Percentiles rank a stretch among this genome's conserved stretches.
Conservation (phyloP, 306 rosid species). For the Rosa multiflora region DNA sequence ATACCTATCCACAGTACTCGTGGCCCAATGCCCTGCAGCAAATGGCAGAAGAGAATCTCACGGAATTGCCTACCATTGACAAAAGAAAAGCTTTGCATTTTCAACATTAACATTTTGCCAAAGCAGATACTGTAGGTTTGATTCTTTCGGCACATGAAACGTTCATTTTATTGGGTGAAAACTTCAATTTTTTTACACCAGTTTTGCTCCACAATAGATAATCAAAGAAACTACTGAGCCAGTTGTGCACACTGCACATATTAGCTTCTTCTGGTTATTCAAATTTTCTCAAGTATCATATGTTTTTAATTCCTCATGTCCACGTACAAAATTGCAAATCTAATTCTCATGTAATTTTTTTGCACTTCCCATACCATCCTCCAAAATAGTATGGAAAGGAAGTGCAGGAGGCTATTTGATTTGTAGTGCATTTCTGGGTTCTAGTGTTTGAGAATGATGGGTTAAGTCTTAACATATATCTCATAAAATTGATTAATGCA, state of each 20-base stretch:
- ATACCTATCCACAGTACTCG: conserved; percentile 81
- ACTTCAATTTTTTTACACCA: not conserved
- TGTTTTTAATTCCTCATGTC: not conserved
- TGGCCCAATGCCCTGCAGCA: conserved; percentile 65
- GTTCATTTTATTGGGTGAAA: not conserved
- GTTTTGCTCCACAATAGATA: not conserved
- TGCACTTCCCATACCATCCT: not conserved
- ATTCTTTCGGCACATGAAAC: not conserved
- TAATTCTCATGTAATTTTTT: not conserved
- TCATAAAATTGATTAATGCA: not conserved
- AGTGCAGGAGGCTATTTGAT: not conserved
- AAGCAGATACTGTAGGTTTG: not conserved
- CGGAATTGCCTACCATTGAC: not conserved
- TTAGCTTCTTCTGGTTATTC: not conserved
- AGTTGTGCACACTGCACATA: not conserved
- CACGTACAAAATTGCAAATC: not conserved
- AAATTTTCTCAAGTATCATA: not conserved
- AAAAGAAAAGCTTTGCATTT: not conserved
- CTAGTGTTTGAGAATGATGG: not conserved
- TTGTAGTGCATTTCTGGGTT: not conserved
- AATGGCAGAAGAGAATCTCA: conserved; percentile 4
- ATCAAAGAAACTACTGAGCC: not conserved
- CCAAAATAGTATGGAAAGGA: not conserved
- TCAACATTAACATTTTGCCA: not conserved
- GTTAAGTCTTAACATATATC: not conserved